Evolutionary conservation across 2,329 filamentous ascomycete species (phyloP), one percentile per base, ranked within the genome.

Genomic region (Sporothrix inflata): DNA sequence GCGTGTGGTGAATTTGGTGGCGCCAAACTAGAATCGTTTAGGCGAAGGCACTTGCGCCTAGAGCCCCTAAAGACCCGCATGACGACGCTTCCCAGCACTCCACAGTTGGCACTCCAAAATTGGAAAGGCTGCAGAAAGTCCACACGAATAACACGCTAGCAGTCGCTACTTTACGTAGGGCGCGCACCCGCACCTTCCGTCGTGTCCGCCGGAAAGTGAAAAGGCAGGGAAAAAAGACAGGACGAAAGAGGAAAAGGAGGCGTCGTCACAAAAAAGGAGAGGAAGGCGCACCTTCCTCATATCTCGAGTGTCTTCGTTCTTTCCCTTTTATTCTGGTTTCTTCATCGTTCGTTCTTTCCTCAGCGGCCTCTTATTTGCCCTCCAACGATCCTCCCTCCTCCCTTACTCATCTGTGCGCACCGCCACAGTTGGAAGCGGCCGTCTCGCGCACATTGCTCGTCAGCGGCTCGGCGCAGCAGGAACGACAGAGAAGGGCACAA

Each of bases 161-260:
- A n/a, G 34, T 14, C 2, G 14, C 27, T 38, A n/a, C 55, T 60
- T 61, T 61, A 11, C 19, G 19, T 40, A 38, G 57, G 34, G 57
- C 57, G 30, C 60, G 40, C n/a, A 65, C 21, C 60, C 60, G 60
- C 60, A 45, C 21, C 60, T 65, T 65, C 60, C 60, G 60, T 45
- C 30, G 57, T n/a, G 57, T 40, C 34, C 57, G 34, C 9, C 8
- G 57, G 24, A 12, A 40, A 19, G 12, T 53, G 12, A 55, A 55
- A 27, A 21, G 16, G 27, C 12, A 55, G 51, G 21, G 21, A 47
- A 55, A 30, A 12, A 16, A 8, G 34, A 40, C 34, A 42, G 34
- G 8, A 16, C n/a, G n/a, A 42, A 24, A 1, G 57, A 63, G 34
- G 34, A 24, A 63, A 63, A 27, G 57, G 57, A 63, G 57, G 34